These are phyloP conservation scores for Avena insularis DNA, from an alignment of 176 grass and related monocot genomes.

Conservation along the genomic window DNA sequence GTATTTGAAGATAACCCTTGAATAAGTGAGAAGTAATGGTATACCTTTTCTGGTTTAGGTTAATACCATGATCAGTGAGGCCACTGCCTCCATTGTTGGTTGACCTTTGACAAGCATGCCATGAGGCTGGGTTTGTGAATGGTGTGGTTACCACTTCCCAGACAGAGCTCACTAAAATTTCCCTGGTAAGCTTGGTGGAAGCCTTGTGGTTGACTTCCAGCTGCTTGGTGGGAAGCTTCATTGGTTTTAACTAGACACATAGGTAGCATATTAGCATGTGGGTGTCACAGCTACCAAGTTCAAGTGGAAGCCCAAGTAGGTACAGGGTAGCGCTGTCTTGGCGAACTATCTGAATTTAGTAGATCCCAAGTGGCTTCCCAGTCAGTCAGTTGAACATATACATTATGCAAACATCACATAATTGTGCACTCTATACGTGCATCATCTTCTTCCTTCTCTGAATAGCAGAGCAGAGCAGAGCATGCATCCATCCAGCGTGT, in stretches of 20 bases:
- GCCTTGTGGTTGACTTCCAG: neutral
- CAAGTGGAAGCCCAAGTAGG: neutral
- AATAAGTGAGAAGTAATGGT: neutral
- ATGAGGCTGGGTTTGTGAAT: constrained; percentile 76
- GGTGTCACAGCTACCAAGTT: constrained; percentile 17
- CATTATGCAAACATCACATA: neutral
- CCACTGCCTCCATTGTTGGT: constrained; percentile 71
- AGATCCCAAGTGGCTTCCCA: neutral
- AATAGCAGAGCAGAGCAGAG: constrained; percentile 11
- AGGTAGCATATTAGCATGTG: constrained; percentile 13
- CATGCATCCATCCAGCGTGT: neutral
- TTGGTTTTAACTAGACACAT: neutral
- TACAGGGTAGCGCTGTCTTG: neutral
- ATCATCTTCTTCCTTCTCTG: neutral
- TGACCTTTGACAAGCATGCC: constrained; percentile 81
- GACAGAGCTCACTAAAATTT: constrained; percentile 68
- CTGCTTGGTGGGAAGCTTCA: neutral
- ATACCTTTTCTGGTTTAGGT: neutral
- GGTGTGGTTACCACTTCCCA: constrained; percentile 86
- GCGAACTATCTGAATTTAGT: neutral
- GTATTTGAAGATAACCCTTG: neutral
- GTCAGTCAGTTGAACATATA: neutral
- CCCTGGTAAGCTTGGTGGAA: neutral
- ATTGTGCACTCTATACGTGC: neutral
- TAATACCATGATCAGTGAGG: constrained; percentile 80